Evolutionary conservation across 495 filamentous ascomycete species (phyloP).

Genomic region (Parathielavia appendiculata): DNA sequence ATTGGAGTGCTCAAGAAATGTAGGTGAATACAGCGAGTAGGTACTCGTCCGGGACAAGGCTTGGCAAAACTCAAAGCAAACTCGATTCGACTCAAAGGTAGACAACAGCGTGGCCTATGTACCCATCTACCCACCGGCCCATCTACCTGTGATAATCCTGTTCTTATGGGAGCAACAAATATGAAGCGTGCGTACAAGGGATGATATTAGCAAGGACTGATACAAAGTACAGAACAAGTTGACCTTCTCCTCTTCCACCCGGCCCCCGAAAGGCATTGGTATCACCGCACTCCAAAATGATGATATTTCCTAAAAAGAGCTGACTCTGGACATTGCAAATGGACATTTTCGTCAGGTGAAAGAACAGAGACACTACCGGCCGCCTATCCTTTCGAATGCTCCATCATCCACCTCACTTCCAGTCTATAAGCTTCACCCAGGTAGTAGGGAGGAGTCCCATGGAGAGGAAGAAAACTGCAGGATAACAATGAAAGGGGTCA

Average conservation of each 20-base stretch:
- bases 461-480: background rate
- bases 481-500: too few relatives aligned
- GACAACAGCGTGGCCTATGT: conserved; percentile 2
- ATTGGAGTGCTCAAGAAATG: too few relatives aligned
- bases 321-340: background rate
- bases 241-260: background rate
- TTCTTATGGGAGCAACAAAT: background rate
- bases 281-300: conserved; percentile 13
- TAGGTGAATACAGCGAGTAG: too few relatives aligned
- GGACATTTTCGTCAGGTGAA: background rate
- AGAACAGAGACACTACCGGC: background rate
- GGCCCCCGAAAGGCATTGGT: conserved; percentile 9
- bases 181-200: background rate
- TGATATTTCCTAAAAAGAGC: conserved; percentile 7
- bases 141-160: background rate
- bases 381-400: background rate
- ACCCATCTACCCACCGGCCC: conserved; percentile 4
- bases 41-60: too few relatives aligned
- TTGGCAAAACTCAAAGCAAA: too few relatives aligned
- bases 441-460: too few relatives aligned
- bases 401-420: background rate
- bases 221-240: background rate
- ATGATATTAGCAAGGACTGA: too few relatives aligned
- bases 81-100: background rate
- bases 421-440: conserved; percentile 3